Conservation (phyloP, 1,139 yeast species). For the Nakaseomyces kungkrabaensis region DNA sequence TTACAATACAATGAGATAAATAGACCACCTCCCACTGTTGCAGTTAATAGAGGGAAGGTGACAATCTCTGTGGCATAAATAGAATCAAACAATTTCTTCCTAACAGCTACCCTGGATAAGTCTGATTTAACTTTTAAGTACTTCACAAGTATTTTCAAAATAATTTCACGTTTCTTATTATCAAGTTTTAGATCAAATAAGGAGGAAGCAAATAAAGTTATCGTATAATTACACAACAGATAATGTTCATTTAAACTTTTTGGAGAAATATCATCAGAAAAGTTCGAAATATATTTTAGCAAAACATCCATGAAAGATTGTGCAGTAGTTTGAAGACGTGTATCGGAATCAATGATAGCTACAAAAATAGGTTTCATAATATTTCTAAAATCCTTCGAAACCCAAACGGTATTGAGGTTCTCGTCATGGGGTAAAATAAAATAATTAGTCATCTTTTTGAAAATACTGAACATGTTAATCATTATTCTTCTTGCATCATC, state of each 20-base stretch:
- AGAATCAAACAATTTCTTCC: slow-evolving; percentile 7
- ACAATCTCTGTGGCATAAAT: slow-evolving; percentile 13
- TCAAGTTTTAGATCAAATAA: slow-evolving; percentile 21
- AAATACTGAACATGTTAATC: slow-evolving; percentile 26
- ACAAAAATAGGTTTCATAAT: slow-evolving; percentile 20
- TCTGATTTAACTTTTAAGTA: slow-evolving; percentile 18
- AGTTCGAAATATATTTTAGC: slow-evolving; percentile 13
- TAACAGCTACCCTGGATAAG: slow-evolving; percentile 12
- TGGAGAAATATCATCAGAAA: slow-evolving; percentile 7
- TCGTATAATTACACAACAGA: slow-evolving; percentile 19
- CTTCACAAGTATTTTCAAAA: slow-evolving; percentile 19
- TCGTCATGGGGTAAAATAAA: slow-evolving; percentile 18
- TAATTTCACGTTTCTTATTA: slow-evolving; percentile 19
- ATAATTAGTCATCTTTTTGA: slow-evolving; percentile 23
- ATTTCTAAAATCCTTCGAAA: slow-evolving; percentile 13
- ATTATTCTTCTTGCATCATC: slow-evolving; percentile 25
- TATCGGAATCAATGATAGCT: slow-evolving; percentile 17
- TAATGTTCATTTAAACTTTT: slow-evolving; percentile 14
- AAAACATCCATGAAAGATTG: slow-evolving; percentile 14
- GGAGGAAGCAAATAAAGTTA: slow-evolving; percentile 24
- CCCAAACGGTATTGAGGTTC: slow-evolving; percentile 9
- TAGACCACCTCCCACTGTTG: slow-evolving; percentile 24
- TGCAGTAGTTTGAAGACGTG: slow-evolving; percentile 13
- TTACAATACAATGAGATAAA: slow-evolving; percentile 22
- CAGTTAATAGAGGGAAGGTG: slow-evolving; percentile 18